Percentiles rank a stretch among this genome's conserved stretches.
Conservation (phyloP, 257 asterid species). For the Solanum piurae region DNA sequence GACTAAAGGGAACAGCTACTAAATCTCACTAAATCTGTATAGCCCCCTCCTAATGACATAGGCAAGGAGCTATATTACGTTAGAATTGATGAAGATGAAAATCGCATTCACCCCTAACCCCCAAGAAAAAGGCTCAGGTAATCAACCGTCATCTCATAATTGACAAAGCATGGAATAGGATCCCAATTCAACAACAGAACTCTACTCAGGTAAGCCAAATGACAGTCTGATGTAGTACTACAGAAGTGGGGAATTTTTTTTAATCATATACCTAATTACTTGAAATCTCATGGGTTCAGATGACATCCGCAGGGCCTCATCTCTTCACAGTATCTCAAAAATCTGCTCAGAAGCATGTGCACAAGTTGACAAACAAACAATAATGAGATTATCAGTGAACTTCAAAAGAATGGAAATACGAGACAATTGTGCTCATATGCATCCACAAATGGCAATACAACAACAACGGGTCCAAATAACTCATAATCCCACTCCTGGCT, state of each 20-base stretch:
- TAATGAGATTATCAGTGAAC: background rate
- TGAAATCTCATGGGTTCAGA: background rate
- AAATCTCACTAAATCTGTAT: background rate
- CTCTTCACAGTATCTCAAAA: slow-evolving; percentile 65
- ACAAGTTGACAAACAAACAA: slow-evolving; percentile 1
- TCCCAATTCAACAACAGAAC: background rate
- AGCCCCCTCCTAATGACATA: background rate
- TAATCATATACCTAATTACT: background rate
- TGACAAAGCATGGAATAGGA: background rate
- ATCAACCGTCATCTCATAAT: background rate
- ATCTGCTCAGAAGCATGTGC: slow-evolving; percentile 38
- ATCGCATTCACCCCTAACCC: background rate
- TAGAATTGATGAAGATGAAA: background rate
- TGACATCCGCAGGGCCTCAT: slow-evolving; percentile 9
- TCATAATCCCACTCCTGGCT: background rate
- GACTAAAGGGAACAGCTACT: background rate
- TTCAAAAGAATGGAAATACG: background rate
- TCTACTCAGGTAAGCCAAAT: background rate
- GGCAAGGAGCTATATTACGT: background rate
- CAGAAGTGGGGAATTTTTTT: background rate
- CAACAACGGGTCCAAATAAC: background rate
- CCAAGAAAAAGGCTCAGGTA: background rate
- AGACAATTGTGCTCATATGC: background rate
- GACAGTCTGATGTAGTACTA: background rate
- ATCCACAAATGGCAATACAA: background rate